Conservation (phyloP, 2,329 filamentous ascomycete species). For the Cladophialophora yegresii region DNA sequence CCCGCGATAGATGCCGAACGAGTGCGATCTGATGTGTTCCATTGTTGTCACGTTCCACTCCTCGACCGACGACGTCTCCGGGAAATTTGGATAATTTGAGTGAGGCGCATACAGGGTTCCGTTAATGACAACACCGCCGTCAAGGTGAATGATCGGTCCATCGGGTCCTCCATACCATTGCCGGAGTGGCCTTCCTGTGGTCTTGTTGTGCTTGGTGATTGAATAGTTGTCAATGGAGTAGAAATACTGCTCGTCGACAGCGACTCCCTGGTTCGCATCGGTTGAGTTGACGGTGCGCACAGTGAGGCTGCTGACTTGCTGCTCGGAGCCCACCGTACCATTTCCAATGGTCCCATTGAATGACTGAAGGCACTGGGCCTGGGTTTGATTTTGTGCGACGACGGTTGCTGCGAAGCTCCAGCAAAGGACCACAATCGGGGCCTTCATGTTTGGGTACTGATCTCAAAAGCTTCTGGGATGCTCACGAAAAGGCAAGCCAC, state of each 20-base stretch:
- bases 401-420: background rate
- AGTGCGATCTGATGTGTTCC: conserved; percentile 12
- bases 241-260: conserved; percentile 15
- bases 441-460: background rate
- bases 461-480: background rate
- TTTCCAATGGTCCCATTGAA: conserved; percentile 19
- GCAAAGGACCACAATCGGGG: background rate
- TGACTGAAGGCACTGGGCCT: background rate
- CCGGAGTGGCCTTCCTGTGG: conserved; percentile 2
- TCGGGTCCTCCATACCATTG: conserved; percentile 14
- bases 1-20: conserved; percentile 14
- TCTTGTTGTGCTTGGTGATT: conserved; percentile 20
- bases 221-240: conserved; percentile 22
- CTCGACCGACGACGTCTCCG: conserved; percentile 19
- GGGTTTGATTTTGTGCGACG: background rate
- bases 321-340: conserved; percentile 10
- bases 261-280: conserved; percentile 19
- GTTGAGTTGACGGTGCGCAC: conserved; percentile 9
- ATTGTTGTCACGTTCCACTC: conserved; percentile 18
- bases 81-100: conserved; percentile 11
- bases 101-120: conserved; percentile 17
- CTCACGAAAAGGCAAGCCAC: background rate
- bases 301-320: conserved; percentile 12
- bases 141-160: conserved; percentile 19
- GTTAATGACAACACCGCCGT: conserved; percentile 18